A percentile compares a stretch with the other conserved stretches of the same genome.
Evolutionary conservation across 768 basidiomycete species (phyloP).

Genomic region (Russula lepida): DNA sequence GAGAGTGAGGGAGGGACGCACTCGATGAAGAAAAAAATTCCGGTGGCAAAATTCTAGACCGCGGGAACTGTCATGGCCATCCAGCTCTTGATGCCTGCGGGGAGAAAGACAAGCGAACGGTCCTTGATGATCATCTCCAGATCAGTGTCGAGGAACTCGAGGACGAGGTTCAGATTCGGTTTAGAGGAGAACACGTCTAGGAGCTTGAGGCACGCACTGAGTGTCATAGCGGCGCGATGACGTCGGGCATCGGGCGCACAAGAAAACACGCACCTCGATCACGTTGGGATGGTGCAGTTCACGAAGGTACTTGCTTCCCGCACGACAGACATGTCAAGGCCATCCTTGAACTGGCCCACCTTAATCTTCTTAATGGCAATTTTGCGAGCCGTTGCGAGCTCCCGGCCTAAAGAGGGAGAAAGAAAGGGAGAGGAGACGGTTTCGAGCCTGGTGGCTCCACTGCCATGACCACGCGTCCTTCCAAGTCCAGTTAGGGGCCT

Average conservation of each 20-base stretch:
- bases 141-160: conserved; percentile 95
- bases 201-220: conserved; percentile 51
- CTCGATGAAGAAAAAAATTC: conserved; percentile 89
- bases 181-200: conserved; percentile 96
- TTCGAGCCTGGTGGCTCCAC: too few species aligned
- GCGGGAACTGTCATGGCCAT: conserved; percentile 96
- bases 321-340: conserved; percentile 97
- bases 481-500: too few species aligned
- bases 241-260: too few species aligned
- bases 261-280: conserved; percentile 58
- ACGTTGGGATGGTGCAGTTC: conserved; percentile 92
- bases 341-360: conserved; percentile 94
- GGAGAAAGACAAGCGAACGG: conserved; percentile 81
- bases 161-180: conserved; percentile 92
- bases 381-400: conserved; percentile 65
- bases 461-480: too few species aligned
- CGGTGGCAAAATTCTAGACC: conserved; percentile 98
- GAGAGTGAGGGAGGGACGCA: too few species aligned
- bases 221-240: background rate
- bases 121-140: conserved; percentile 97
- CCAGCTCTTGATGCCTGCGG: conserved; percentile 97
- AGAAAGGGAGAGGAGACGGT: too few species aligned
- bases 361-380: conserved; percentile 99
- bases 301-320: conserved; percentile 92
- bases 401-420: conserved; percentile 44